Percentiles rank a stretch among this genome's conserved stretches.
These are phyloP conservation scores for Rubia occidens DNA, from an alignment of 305 asterid genomes.

Conservation along the genomic window DNA sequence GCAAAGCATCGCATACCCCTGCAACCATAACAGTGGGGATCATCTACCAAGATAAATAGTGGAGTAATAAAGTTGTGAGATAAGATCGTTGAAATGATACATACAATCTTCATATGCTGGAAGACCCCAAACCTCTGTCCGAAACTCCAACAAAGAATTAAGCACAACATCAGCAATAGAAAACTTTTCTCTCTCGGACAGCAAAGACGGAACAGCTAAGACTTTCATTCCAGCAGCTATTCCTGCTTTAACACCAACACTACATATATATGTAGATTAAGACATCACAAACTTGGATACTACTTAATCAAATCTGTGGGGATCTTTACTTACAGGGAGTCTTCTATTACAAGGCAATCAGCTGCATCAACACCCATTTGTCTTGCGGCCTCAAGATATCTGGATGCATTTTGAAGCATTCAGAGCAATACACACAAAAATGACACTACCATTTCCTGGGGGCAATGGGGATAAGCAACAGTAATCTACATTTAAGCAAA, in stretches of 20 bases:
- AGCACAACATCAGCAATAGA: slow-evolving; percentile 58
- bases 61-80: slow-evolving; percentile 5
- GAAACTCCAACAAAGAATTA: slow-evolving; percentile 68
- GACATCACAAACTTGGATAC: not conserved
- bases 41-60: slow-evolving; percentile 4
- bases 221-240: slow-evolving; percentile 90
- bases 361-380: slow-evolving; percentile 57
- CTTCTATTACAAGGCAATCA: slow-evolving; percentile 81
- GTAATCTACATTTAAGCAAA: slow-evolving; percentile 1
- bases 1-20: slow-evolving; percentile 62
- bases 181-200: slow-evolving; percentile 42
- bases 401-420: slow-evolving; percentile 28
- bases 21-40: slow-evolving; percentile 24
- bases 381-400: slow-evolving; percentile 89
- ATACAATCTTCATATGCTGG: slow-evolving; percentile 72
- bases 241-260: slow-evolving; percentile 88
- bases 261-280: slow-evolving; percentile 18
- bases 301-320: not conserved
- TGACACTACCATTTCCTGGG: no score
- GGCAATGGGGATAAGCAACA: not conserved
- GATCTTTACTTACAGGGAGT: slow-evolving; percentile 56
- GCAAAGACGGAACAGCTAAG: slow-evolving; percentile 81
- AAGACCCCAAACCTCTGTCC: slow-evolving; percentile 80
- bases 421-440: not conserved
- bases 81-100: slow-evolving; percentile 15